These are phyloP conservation scores for Syncephalastrum racemosum DNA, from an alignment of 371 early-diverging fungal genomes.

Conservation along the genomic window DNA sequence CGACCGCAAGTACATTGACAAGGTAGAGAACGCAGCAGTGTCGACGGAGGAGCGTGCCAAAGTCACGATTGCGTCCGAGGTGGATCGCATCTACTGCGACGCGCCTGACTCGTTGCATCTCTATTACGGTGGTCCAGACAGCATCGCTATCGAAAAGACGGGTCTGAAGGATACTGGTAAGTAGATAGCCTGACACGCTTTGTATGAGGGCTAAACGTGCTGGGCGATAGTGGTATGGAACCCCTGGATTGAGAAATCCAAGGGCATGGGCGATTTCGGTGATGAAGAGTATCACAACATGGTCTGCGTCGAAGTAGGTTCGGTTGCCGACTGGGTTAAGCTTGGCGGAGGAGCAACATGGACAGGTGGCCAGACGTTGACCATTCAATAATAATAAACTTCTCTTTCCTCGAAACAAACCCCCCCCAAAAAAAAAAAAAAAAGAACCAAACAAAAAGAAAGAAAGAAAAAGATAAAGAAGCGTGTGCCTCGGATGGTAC, in stretches of 20 bases:
- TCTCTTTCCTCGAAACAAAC: too few species aligned
- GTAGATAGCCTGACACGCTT: not conserved
- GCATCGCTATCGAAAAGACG: conserved; percentile 50
- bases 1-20: conserved; percentile 68
- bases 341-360: conserved; percentile 68
- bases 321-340: conserved; percentile 71
- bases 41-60: conserved; percentile 38
- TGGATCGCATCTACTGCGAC: conserved; percentile 76
- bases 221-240: conserved; percentile 88
- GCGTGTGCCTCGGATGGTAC: too few species aligned
- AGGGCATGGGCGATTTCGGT: conserved; percentile 86
- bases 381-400: conserved; percentile 33
- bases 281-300: conserved; percentile 80
- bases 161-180: conserved; percentile 73
- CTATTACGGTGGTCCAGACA: conserved; percentile 41
- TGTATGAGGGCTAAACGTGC: not conserved
- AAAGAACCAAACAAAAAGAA: too few species aligned
- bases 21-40: conserved; percentile 52
- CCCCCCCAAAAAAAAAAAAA: too few species aligned
- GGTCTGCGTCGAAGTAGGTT: conserved; percentile 90
- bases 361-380: conserved; percentile 75
- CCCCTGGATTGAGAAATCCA: conserved; percentile 91
- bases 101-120: conserved; percentile 58
- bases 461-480: too few species aligned
- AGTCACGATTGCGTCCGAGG: conserved; percentile 62